These are phyloP conservation scores for Starmerella vitae DNA, from an alignment of 805 yeast species.

Conservation along the genomic window DNA sequence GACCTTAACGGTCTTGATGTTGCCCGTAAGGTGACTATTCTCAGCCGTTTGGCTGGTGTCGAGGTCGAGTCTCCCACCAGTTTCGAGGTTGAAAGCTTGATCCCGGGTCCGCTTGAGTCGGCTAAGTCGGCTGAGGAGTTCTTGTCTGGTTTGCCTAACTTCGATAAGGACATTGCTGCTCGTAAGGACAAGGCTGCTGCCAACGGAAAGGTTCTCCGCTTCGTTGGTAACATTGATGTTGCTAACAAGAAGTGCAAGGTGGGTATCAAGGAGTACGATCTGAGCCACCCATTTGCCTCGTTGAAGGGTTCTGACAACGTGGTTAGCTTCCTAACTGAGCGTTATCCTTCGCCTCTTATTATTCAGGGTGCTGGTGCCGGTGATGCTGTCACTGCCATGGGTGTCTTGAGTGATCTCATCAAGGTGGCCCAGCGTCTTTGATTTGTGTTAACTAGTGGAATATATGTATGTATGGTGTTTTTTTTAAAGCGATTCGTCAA, in stretches of 20 bases:
- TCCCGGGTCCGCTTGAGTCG: constrained; percentile 69
- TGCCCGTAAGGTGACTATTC: constrained; percentile 93
- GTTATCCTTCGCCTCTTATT: constrained; percentile 85
- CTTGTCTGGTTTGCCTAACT: constrained; percentile 64
- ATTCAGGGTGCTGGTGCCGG: constrained; percentile 97
- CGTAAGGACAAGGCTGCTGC: constrained; percentile 69
- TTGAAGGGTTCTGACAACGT: constrained; percentile 94
- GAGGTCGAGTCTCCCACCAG: constrained; percentile 75
- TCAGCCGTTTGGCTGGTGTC: constrained; percentile 85
- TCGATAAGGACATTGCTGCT: constrained; percentile 63
- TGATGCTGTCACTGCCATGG: constrained; percentile 64
- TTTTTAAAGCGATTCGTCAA: too few relatives aligned
- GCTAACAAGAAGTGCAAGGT: constrained; percentile 42
- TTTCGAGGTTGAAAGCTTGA: constrained; percentile 86
- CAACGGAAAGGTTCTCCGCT: constrained; percentile 79
- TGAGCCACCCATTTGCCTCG: constrained; percentile 89
- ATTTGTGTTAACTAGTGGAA: neutral
- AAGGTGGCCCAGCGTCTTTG: constrained; percentile 58
- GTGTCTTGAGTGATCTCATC: constrained; percentile 86
- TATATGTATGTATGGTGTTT: neutral
- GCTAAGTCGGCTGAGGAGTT: constrained; percentile 56
- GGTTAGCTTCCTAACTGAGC: constrained; percentile 75
- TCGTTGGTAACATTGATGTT: constrained; percentile 82
- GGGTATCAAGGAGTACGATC: constrained; percentile 75
- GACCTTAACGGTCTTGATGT: constrained; percentile 96